Evolutionary conservation across 176 grass and related monocot species (phyloP).

Genomic region (Musa troglodytarum): DNA sequence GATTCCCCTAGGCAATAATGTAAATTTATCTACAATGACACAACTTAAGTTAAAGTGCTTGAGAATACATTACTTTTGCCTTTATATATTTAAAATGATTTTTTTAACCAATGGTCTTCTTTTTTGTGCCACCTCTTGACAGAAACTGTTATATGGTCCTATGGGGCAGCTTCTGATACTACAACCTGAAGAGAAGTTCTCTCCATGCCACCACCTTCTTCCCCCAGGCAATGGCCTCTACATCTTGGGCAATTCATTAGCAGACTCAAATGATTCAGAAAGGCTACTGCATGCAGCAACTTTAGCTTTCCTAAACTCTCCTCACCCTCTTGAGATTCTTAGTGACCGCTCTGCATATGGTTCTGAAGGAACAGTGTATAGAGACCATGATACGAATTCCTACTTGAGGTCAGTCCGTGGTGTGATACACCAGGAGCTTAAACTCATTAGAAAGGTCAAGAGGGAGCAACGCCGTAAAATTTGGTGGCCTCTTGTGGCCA

Average conservation of each 20-base stretch:
- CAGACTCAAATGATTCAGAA: slow-evolving; percentile 14
- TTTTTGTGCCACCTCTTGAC: slow-evolving; percentile 12
- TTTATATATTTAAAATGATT: no score
- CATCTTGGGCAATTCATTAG: slow-evolving; percentile 24
- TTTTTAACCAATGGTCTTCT: no score
- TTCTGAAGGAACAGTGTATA: slow-evolving; percentile 52
- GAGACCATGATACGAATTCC: slow-evolving; percentile 78
- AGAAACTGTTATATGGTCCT: slow-evolving; percentile 83
- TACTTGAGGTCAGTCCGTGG: slow-evolving; percentile 59
- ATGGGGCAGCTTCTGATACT: slow-evolving; percentile 83
- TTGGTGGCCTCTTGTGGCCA: slow-evolving; percentile 45
- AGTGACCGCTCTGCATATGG: slow-evolving; percentile 66
- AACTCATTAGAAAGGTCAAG: slow-evolving; percentile 31
- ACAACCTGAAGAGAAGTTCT: slow-evolving; percentile 72
- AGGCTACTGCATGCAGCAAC: slow-evolving; percentile 40
- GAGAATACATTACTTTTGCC: neutral
- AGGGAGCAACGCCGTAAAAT: slow-evolving; percentile 26
- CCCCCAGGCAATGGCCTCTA: slow-evolving; percentile 68
- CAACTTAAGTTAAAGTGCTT: no score
- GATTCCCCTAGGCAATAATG: no score
- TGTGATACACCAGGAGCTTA: slow-evolving; percentile 59
- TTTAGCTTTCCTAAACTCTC: slow-evolving; percentile 80
- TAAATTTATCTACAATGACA: no score
- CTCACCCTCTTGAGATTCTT: slow-evolving; percentile 84
- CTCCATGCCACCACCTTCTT: slow-evolving; percentile 80